Conservation (phyloP, 2,329 filamentous ascomycete species). For the Emmonsiellopsis sp. region DNA sequence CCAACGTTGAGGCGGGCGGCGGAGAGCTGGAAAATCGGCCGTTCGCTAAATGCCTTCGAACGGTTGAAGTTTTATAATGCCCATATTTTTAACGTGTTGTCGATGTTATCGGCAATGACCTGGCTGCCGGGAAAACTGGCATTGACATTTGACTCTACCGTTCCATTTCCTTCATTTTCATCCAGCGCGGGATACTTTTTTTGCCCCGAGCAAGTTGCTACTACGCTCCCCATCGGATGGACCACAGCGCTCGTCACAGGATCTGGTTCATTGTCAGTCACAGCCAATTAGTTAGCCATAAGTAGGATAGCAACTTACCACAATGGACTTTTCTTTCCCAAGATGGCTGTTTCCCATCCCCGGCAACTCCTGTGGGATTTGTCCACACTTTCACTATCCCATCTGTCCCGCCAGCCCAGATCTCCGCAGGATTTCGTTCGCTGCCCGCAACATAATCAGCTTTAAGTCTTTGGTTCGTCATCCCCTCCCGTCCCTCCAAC, state of each 20-base stretch:
- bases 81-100: slow-evolving; percentile 35
- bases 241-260: slow-evolving; percentile 36
- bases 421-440: slow-evolving; percentile 35
- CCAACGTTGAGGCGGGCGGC: no score
- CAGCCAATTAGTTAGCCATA: background rate
- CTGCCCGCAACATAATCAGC: slow-evolving; percentile 39
- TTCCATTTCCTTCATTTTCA: slow-evolving; percentile 8
- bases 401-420: slow-evolving; percentile 53
- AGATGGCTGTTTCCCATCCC: slow-evolving; percentile 30
- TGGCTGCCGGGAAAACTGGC: background rate
- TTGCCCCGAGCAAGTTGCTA: slow-evolving; percentile 44
- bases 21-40: background rate
- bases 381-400: slow-evolving; percentile 44
- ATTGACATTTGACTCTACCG: background rate
- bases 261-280: slow-evolving; percentile 25
- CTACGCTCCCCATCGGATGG: slow-evolving; percentile 37
- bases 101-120: slow-evolving; percentile 7
- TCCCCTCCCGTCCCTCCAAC: slow-evolving; percentile 35
- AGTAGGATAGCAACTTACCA: slow-evolving; percentile 21
- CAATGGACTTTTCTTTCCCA: slow-evolving; percentile 37
- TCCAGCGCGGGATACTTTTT: slow-evolving; percentile 17
- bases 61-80: slow-evolving; percentile 13
- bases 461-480: slow-evolving; percentile 47
- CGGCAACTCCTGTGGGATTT: slow-evolving; percentile 33
- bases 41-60: background rate